Base-by-base conservation (phyloP, 2,329 filamentous ascomycete genomes). In the Onygena corvina region DNA sequence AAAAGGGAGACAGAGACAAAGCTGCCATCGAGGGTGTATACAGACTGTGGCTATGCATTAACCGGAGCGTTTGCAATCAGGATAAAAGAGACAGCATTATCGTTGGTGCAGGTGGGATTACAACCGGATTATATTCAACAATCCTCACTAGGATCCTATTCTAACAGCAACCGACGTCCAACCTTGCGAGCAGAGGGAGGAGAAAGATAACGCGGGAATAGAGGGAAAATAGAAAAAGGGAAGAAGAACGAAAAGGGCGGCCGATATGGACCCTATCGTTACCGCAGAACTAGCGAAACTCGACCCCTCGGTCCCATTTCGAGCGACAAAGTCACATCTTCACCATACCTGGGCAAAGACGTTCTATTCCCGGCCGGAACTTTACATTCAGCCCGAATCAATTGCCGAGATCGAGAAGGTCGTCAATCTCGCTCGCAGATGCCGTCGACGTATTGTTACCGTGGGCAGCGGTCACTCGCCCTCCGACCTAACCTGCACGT, bases 261-360 rank as follows among this genome's bases (percentile, higher is more conserved):
- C 47, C 48, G 42, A 46, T 35, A 51, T 56, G 38, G 53, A 56
- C 46, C 47, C 54, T n/a, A 46, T 48, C 35, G 34, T 56, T 57
- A 55, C 62, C 29, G 25, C 69, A 53, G 79, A 83, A 63, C 70
- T 83, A 54, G 69, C 72, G 29, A 73, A 71, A 54, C 73, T 79
- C 62, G 73, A 81, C 59, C 73, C 77, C 56, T 66, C 71, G 51
- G 67, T 92, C 33, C 80, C 87, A 36, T 94, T 96, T 70, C 84
- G 83, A 64, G 85, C 86, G 4, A 75, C 75, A 51, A 71, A 76
- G 52, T 72, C 77, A 48, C 81, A 96, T 65, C 69, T 81, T 45
- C 92, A 96, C 71, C 82, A 83, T 60, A 98, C 92, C 16, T 98
- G 92, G 92, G 92, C 92, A 33, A 82, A 83, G 61, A 96, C 92